These are phyloP conservation scores for Pseudonectria buxi DNA, from an alignment of 2,329 filamentous ascomycete species.

Conservation along the genomic window DNA sequence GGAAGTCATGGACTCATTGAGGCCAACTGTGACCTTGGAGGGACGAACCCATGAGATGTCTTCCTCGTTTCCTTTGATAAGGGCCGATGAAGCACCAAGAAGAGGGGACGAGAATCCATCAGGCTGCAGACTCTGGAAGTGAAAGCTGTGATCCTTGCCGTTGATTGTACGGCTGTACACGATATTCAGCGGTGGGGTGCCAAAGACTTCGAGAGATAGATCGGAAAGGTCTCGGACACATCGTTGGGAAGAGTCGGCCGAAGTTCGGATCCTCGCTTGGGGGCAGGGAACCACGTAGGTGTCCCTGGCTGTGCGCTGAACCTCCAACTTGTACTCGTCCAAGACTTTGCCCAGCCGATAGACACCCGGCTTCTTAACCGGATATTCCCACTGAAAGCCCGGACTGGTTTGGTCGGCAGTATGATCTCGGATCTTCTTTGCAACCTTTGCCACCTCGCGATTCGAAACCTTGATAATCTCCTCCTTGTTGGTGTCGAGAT, in stretches of 20 bases:
- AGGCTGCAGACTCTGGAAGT: constrained; percentile 89
- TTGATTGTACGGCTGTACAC: constrained; percentile 88
- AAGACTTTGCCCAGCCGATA: constrained; percentile 81
- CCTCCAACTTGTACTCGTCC: constrained; percentile 90
- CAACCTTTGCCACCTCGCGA: constrained; percentile 68
- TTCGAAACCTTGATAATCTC: constrained; percentile 71
- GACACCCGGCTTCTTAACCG: constrained; percentile 77
- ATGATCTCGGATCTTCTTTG: constrained; percentile 60
- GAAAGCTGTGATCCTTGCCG: constrained; percentile 72
- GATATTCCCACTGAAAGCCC: constrained; percentile 63
- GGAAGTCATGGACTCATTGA: constrained; percentile 82
- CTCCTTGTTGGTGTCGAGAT: constrained; percentile 72
- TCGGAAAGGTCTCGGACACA: constrained; percentile 87
- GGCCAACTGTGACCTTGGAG: constrained; percentile 67
- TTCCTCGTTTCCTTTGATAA: constrained; percentile 55
- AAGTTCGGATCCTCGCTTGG: constrained; percentile 61
- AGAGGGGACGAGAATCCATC: constrained; percentile 78
- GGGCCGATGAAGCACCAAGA: constrained; percentile 51
- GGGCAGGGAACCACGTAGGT: constrained; percentile 84
- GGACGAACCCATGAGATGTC: constrained; percentile 76
- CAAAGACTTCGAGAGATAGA: constrained; percentile 73
- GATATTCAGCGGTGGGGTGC: constrained; percentile 85
- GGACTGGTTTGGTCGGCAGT: constrained; percentile 53
- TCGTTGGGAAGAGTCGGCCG: constrained; percentile 53
- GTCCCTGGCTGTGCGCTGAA: constrained; percentile 68